Conservation (phyloP, 1,284 basidiomycete genomes). For the Erythrobasidium hasegawianum region DNA sequence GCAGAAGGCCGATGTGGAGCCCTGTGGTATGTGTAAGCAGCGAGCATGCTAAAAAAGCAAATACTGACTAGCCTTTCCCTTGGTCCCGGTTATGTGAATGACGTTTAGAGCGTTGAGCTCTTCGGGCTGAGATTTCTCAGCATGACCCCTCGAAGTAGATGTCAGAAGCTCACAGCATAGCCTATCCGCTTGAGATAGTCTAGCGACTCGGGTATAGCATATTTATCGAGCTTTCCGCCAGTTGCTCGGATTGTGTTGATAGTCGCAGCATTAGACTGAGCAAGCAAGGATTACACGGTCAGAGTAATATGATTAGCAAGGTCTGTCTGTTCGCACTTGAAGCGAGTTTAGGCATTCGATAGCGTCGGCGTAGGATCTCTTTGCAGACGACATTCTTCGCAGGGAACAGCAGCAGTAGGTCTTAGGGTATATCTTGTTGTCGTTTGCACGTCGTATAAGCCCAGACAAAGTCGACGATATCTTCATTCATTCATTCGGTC, state of each 20-base stretch:
- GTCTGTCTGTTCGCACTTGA: constrained; percentile 56
- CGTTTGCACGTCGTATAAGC: too few species aligned
- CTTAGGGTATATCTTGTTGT: too few species aligned
- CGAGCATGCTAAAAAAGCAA: too few species aligned
- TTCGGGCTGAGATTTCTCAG: constrained; percentile 57
- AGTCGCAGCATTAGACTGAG: constrained; percentile 74
- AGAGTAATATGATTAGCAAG: too few species aligned
- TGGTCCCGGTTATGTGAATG: constrained; percentile 95
- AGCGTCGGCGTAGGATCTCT: constrained; percentile 60
- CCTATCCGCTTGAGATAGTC: constrained; percentile 86
- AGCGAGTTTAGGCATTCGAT: constrained; percentile 83
- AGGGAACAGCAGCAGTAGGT: too few species aligned
- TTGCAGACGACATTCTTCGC: not conserved
- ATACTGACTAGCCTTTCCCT: constrained; percentile 78
- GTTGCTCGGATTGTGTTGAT: constrained; percentile 78
- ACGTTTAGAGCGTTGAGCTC: constrained; percentile 87
- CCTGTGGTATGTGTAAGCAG: too few species aligned
- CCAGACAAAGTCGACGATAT: too few species aligned
- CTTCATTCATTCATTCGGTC: too few species aligned
- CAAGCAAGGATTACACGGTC: too few species aligned
- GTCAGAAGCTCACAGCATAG: constrained; percentile 60
- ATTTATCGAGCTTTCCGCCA: constrained; percentile 63
- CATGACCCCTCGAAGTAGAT: not conserved
- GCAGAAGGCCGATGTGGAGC: constrained; percentile 87
- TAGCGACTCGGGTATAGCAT: constrained; percentile 81